Conservation (phyloP, 352 stramenopile species). For the Phytophthora podocarpi region DNA sequence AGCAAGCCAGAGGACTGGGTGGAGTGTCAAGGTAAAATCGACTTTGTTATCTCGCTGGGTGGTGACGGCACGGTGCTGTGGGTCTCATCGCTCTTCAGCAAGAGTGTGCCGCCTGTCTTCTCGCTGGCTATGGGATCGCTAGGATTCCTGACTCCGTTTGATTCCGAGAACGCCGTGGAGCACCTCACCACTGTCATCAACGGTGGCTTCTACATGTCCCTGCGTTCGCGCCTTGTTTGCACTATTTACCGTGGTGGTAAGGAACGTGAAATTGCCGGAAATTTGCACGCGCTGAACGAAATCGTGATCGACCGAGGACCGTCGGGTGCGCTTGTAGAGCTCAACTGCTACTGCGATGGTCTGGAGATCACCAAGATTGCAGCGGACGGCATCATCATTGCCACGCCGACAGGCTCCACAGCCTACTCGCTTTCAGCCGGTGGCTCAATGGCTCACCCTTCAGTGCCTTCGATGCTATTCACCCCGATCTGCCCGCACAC, state of each 20-base stretch:
- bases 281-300: conserved; percentile 97
- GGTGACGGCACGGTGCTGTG: conserved; percentile 95
- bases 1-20: conserved; percentile 63
- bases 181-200: conserved; percentile 78
- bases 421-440: conserved; percentile 98
- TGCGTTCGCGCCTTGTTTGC: conserved; percentile 76
- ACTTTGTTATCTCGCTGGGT: conserved; percentile 94
- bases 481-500: conserved; percentile 99
- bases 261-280: conserved; percentile 50
- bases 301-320: conserved; percentile 97
- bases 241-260: conserved; percentile 73
- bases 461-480: conserved; percentile 97
- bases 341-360: conserved; percentile 98
- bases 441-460: conserved; percentile 97
- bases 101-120: conserved; percentile 95
- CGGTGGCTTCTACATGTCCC: conserved; percentile 84
- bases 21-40: conserved; percentile 77
- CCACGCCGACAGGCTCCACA: conserved; percentile 97
- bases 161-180: conserved; percentile 67
- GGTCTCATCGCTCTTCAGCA: conserved; percentile 86
- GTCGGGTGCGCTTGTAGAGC: conserved; percentile 90
- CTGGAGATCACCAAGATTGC: conserved; percentile 95
- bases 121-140: conserved; percentile 95
- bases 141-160: conserved; percentile 97
- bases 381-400: conserved; percentile 98